Conservation (phyloP, 2,329 filamentous ascomycete genomes). For the Clonostachys chloroleuca region DNA sequence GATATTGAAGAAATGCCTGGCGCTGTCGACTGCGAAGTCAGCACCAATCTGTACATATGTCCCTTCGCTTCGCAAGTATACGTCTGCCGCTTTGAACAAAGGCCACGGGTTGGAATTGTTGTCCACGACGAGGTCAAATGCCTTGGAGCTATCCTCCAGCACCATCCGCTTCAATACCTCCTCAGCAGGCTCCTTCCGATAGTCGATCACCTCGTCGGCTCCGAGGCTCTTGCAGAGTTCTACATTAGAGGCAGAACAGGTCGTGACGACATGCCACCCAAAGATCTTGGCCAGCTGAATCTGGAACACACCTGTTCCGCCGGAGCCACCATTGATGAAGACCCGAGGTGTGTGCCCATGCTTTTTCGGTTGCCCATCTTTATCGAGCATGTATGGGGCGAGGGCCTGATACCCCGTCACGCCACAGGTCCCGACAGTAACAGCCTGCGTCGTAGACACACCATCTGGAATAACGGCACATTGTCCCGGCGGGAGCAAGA, state of each 20-base stretch:
- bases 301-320: slow-evolving; percentile 26
- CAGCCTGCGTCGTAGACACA: slow-evolving; percentile 20
- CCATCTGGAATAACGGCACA: slow-evolving; percentile 11
- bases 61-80: slow-evolving; percentile 7
- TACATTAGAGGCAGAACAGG: slow-evolving; percentile 24
- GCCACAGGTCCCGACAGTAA: slow-evolving; percentile 11
- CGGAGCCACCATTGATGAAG: slow-evolving; percentile 21
- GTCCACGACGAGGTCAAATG: slow-evolving; percentile 19
- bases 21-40: not conserved
- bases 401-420: slow-evolving; percentile 14
- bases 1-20: slow-evolving; percentile 8
- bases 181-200: slow-evolving; percentile 11
- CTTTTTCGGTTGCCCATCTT: not conserved
- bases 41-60: slow-evolving; percentile 12
- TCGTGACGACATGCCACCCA: slow-evolving; percentile 24
- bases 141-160: not conserved
- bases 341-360: slow-evolving; percentile 24
- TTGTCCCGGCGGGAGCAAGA: slow-evolving; percentile 24
- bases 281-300: slow-evolving; percentile 28
- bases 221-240: slow-evolving; percentile 24
- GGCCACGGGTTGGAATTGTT: slow-evolving; percentile 9
- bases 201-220: slow-evolving; percentile 29
- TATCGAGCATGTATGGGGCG: slow-evolving; percentile 1
- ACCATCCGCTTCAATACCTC: not conserved
- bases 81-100: slow-evolving; percentile 12